Percentiles rank a stretch among this genome's conserved stretches.
phyloP scores from a whole-genome alignment of 306 rosid genomes.

The Elaeagnus macrophylla region DNA sequence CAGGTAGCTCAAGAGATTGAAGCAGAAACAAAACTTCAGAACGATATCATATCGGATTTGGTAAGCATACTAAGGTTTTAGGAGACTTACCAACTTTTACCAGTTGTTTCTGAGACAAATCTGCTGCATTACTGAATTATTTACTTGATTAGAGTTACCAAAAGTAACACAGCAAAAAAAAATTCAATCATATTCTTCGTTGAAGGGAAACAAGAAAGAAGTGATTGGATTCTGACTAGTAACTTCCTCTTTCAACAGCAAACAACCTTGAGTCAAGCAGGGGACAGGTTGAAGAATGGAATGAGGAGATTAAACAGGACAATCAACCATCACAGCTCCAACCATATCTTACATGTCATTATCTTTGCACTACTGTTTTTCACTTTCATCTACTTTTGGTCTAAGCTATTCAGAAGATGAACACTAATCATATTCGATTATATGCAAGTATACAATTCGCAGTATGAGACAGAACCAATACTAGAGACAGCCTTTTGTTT shows the following conservation, averaged over 20 bases:
- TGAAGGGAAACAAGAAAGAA: not conserved
- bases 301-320: slow-evolving; percentile 26
- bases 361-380: slow-evolving; percentile 23
- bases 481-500: no score
- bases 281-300: slow-evolving; percentile 23
- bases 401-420: slow-evolving; percentile 22
- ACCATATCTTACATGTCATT: slow-evolving; percentile 24
- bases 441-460: not conserved
- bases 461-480: slow-evolving; percentile 1
- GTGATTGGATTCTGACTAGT: slow-evolving; percentile 5
- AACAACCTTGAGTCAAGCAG: slow-evolving; percentile 28
- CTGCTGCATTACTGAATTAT: no score
- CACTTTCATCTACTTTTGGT: slow-evolving; percentile 21
- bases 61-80: not conserved
- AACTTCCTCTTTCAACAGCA: slow-evolving; percentile 24
- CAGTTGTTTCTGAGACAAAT: no score
- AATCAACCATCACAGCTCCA: slow-evolving; percentile 15
- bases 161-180: no score
- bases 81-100: not conserved
- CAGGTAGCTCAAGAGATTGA: slow-evolving; percentile 37
- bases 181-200: no score
- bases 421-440: not conserved
- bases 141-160: no score
- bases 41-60: slow-evolving; percentile 25
- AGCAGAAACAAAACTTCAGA: slow-evolving; percentile 24